Percentiles rank a stretch among this genome's conserved stretches.
These are phyloP conservation scores for Alternaria arborescens DNA, from an alignment of 2,329 filamentous ascomycete genomes.

Conservation along the genomic window DNA sequence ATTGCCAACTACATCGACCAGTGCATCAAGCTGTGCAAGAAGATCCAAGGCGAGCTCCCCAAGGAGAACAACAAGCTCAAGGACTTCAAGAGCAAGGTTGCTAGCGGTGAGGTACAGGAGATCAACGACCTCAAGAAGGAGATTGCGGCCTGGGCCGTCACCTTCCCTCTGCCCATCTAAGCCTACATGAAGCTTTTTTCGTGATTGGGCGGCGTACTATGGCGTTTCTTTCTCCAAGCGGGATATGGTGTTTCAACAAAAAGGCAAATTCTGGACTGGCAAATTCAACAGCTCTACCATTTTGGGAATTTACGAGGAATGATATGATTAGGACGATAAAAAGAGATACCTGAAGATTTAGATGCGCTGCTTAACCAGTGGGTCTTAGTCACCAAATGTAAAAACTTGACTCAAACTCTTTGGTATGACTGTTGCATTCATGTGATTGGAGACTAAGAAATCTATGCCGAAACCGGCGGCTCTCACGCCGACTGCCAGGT, in stretches of 20 bases:
- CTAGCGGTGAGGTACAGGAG: constrained; percentile 77
- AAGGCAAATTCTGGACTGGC: constrained; percentile 23
- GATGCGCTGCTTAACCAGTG: constrained; percentile 1
- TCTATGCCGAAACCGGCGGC: neutral
- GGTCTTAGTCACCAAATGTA: neutral
- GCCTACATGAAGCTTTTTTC: constrained; percentile 1
- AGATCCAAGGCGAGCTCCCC: constrained; percentile 82
- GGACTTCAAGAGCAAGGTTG: constrained; percentile 97
- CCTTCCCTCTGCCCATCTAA: constrained; percentile 89
- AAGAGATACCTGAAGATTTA: neutral
- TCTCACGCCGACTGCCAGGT: constrained; percentile 45
- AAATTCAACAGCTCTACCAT: constrained; percentile 38
- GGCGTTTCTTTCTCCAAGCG: constrained; percentile 21
- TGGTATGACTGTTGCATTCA: neutral
- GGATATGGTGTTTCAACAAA: constrained; percentile 37
- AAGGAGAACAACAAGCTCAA: constrained; percentile 99
- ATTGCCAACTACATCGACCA: constrained; percentile 90
- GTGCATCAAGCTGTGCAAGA: constrained; percentile 87
- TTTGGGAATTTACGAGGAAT: constrained; percentile 13
- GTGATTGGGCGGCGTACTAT: constrained; percentile 22
- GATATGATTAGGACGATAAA: constrained; percentile 8
- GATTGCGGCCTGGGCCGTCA: constrained; percentile 84
- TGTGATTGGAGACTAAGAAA: neutral
- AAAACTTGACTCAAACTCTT: neutral
- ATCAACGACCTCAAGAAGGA: constrained; percentile 89